These are phyloP conservation scores for Ogataea philodendri DNA, from an alignment of 805 yeast genomes.

Conservation along the genomic window DNA sequence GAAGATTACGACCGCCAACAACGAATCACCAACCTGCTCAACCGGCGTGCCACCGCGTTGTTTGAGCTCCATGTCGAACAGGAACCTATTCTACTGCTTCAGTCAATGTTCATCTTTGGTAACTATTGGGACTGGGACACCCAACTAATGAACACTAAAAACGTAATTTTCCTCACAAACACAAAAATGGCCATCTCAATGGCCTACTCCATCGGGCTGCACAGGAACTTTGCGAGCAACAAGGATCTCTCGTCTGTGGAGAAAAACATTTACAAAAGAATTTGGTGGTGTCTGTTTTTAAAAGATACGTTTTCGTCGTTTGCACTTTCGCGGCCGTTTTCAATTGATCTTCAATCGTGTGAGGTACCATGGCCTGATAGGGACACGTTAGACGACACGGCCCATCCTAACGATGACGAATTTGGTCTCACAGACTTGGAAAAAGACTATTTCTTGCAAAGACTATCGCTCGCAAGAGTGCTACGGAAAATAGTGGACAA, in stretches of 20 bases:
- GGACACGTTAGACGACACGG: conserved; percentile 57
- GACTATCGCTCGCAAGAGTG: conserved; percentile 62
- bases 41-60: conserved; percentile 70
- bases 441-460: conserved; percentile 49
- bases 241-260: conserved; percentile 15
- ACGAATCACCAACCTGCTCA: conserved; percentile 45
- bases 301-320: conserved; percentile 68
- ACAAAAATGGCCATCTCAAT: conserved; percentile 62
- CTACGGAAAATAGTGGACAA: conserved; percentile 51
- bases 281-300: conserved; percentile 76
- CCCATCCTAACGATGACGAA: conserved; percentile 40
- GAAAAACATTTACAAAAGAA: conserved; percentile 54
- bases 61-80: conserved; percentile 68
- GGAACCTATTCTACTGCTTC: conserved; percentile 61
- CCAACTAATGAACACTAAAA: conserved; percentile 64
- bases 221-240: conserved; percentile 40
- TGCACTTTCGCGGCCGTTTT: conserved; percentile 67
- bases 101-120: conserved; percentile 59
- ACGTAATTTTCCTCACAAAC: conserved; percentile 60
- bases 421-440: conserved; percentile 13
- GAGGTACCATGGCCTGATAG: conserved; percentile 73
- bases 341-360: conserved; percentile 66
- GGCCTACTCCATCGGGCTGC: conserved; percentile 77
- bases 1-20: conserved; percentile 45
- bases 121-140: conserved; percentile 80